Conservation (phyloP, 345 rosid species). For the Aegle marmelos region DNA sequence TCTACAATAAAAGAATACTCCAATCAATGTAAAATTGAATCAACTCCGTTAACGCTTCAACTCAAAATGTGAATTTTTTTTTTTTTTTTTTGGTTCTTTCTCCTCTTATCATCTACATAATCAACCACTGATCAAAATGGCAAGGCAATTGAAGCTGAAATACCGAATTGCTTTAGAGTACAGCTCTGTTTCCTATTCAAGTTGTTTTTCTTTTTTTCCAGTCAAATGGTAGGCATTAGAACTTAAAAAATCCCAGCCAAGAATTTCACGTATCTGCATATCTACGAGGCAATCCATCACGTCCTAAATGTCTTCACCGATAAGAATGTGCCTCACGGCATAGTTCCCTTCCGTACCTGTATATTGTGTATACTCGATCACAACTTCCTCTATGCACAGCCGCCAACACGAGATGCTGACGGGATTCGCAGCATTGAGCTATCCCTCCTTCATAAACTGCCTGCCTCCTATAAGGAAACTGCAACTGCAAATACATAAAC, state of each 20-base stretch:
- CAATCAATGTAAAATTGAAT: too few species aligned
- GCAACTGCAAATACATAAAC: not conserved
- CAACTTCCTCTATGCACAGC: too few species aligned
- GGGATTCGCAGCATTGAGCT: not conserved
- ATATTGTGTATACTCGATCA: too few species aligned
- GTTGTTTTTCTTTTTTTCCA: conserved; percentile 26
- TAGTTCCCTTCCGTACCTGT: not conserved
- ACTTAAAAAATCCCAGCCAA: too few species aligned
- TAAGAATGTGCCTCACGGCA: not conserved
- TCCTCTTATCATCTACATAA: too few species aligned
- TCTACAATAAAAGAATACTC: too few species aligned
- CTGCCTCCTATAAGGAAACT: not conserved
- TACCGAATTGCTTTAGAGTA: not conserved
- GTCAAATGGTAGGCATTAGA: not conserved
- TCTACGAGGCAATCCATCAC: not conserved
- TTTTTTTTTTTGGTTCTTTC: too few species aligned
- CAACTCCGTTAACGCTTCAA: too few species aligned
- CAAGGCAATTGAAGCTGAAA: not conserved
- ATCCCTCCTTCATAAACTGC: not conserved
- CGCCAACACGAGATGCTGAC: not conserved
- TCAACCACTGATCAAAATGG: too few species aligned
- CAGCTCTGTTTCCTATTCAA: conserved; percentile 29
- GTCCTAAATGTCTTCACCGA: not conserved
- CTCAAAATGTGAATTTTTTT: too few species aligned
- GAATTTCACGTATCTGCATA: too few species aligned